phyloP scores from a whole-genome alignment of 2,329 filamentous ascomycete genomes.

The Cladorrhinum sp. region DNA sequence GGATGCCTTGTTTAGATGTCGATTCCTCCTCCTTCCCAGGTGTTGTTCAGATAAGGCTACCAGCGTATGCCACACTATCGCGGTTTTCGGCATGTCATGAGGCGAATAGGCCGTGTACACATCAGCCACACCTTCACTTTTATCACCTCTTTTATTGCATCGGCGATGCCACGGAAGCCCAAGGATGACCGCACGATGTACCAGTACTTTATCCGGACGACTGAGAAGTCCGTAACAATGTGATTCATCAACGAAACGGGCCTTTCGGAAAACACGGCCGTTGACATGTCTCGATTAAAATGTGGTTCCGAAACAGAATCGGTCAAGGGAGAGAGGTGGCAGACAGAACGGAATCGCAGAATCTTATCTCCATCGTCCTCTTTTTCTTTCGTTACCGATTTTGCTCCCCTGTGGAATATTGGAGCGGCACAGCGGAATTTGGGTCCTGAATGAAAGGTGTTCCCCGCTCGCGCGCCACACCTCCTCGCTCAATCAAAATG shows the following conservation, averaged over 20 bases:
- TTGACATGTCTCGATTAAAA: neutral
- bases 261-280: neutral
- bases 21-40: neutral
- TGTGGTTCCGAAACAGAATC: neutral
- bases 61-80: neutral
- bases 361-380: neutral
- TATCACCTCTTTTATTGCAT: conserved; percentile 3
- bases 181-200: conserved; percentile 16
- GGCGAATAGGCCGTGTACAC: neutral
- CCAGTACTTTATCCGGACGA: conserved; percentile 15
- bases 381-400: neutral
- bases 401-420: conserved; percentile 5
- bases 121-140: neutral
- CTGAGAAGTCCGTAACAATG: neutral
- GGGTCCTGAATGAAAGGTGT: neutral
- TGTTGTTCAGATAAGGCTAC: neutral
- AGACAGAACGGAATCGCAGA: neutral
- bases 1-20: neutral
- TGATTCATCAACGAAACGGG: neutral
- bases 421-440: neutral
- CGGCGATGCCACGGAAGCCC: too few species aligned
- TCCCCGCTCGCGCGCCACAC: neutral
- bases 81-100: neutral
- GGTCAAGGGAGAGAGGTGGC: neutral
- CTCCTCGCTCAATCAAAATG: neutral